Conservation (phyloP, 306 rosid species). For the Vigna trinervia region DNA sequence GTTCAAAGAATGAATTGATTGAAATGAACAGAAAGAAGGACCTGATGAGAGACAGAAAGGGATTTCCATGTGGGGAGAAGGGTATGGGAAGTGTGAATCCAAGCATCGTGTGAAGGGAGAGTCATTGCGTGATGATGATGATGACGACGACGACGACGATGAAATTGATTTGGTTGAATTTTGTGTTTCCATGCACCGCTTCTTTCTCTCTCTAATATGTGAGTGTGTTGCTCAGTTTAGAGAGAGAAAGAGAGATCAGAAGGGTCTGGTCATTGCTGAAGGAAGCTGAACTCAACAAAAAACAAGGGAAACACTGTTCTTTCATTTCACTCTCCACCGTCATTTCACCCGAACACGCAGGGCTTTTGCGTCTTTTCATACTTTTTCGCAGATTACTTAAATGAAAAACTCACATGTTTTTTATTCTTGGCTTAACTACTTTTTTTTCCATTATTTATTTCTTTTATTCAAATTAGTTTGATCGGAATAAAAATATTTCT, state of each 20-base stretch:
- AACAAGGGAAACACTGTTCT: too few relatives aligned
- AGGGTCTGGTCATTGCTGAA: slow-evolving; percentile 34
- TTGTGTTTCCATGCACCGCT: slow-evolving; percentile 42
- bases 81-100: slow-evolving; percentile 46
- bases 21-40: neutral
- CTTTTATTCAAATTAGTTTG: too few relatives aligned
- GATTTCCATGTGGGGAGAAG: slow-evolving; percentile 46
- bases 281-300: neutral
- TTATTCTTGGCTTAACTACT: too few relatives aligned
- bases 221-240: neutral
- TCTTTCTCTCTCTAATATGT: neutral
- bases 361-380: neutral
- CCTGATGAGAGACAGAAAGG: slow-evolving; percentile 47
- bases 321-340: too few relatives aligned
- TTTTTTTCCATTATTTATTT: too few relatives aligned
- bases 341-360: neutral
- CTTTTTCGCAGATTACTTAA: neutral
- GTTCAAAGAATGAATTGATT: neutral
- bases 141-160: neutral
- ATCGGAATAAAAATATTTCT: too few relatives aligned
- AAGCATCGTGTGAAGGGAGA: slow-evolving; percentile 43
- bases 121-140: neutral
- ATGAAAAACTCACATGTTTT: too few relatives aligned
- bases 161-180: slow-evolving; percentile 8
- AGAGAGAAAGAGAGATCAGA: slow-evolving; percentile 38